These are phyloP conservation scores for Epichloe aotearoae DNA, from an alignment of 2,329 filamentous ascomycete species.

Conservation along the genomic window DNA sequence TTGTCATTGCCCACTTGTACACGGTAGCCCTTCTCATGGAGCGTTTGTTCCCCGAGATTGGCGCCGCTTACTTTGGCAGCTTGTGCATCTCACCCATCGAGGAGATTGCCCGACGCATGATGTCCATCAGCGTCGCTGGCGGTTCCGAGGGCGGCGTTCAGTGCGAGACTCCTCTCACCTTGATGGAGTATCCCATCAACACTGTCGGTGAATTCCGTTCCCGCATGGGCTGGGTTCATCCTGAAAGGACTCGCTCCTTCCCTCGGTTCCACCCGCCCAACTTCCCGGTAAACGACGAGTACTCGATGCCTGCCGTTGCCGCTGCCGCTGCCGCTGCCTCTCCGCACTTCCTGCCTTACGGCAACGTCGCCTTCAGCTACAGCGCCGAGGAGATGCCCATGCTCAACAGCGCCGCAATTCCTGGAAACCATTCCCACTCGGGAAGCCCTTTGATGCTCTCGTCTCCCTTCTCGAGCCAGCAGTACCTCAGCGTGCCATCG, in stretches of 20 bases:
- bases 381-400: constrained; percentile 49
- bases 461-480: constrained; percentile 39
- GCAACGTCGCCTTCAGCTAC: constrained; percentile 48
- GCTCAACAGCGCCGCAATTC: constrained; percentile 34
- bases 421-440: constrained; percentile 28
- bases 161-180: constrained; percentile 38
- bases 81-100: constrained; percentile 72
- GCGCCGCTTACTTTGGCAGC: constrained; percentile 74
- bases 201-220: constrained; percentile 55
- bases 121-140: constrained; percentile 51
- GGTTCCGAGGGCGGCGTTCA: constrained; percentile 43
- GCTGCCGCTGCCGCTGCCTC: not conserved
- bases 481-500: constrained; percentile 51
- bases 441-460: constrained; percentile 43
- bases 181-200: constrained; percentile 63
- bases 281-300: constrained; percentile 35
- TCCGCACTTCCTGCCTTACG: constrained; percentile 37
- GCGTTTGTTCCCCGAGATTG: constrained; percentile 82
- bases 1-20: constrained; percentile 85
- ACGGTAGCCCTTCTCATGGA: constrained; percentile 78
- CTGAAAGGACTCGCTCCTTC: constrained; percentile 45
- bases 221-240: constrained; percentile 54
- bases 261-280: constrained; percentile 45
- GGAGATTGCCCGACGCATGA: constrained; percentile 66
- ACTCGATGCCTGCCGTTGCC: constrained; percentile 18